phyloP scores from a whole-genome alignment of 768 basidiomycete genomes.

The Xerocomellus intermedius region DNA sequence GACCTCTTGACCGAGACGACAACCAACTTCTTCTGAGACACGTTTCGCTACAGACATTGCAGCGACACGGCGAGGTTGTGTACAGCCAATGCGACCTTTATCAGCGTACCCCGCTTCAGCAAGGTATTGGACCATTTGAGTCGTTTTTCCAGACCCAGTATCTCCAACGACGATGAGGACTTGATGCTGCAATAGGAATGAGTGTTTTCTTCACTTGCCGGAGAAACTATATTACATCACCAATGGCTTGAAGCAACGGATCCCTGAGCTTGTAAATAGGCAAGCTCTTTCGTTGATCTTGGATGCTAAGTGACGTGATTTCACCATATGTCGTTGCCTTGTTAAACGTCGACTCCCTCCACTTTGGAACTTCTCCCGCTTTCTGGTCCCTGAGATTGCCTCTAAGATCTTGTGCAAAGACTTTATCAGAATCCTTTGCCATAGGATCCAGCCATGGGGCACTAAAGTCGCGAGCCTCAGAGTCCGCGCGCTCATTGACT shows the following conservation, averaged over 20 bases:
- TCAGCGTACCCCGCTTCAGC: conserved; percentile 95
- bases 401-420: conserved; percentile 92
- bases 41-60: conserved; percentile 99
- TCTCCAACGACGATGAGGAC: conserved; percentile 98
- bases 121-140: conserved; percentile 98
- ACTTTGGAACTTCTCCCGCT: conserved; percentile 78
- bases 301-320: conserved; percentile 85
- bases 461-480: conserved; percentile 90
- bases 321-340: conserved; percentile 96
- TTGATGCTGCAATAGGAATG: conserved; percentile 52
- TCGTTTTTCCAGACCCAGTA: conserved; percentile 98
- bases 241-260: conserved; percentile 84
- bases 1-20: conserved; percentile 94
- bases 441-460: conserved; percentile 99
- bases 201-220: conserved; percentile 6
- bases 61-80: conserved; percentile 98
- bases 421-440: conserved; percentile 80
- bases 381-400: conserved; percentile 80
- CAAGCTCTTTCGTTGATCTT: conserved; percentile 87
- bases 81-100: conserved; percentile 89
- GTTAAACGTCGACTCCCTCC: conserved; percentile 92
- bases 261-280: conserved; percentile 96
- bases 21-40: conserved; percentile 97
- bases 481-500: conserved; percentile 90
- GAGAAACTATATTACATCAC: conserved; percentile 56